Percentiles rank a stretch among this genome's conserved stretches.
Conservation (phyloP, 352 stramenopile genomes). For the Globisporangium ultimum region DNA sequence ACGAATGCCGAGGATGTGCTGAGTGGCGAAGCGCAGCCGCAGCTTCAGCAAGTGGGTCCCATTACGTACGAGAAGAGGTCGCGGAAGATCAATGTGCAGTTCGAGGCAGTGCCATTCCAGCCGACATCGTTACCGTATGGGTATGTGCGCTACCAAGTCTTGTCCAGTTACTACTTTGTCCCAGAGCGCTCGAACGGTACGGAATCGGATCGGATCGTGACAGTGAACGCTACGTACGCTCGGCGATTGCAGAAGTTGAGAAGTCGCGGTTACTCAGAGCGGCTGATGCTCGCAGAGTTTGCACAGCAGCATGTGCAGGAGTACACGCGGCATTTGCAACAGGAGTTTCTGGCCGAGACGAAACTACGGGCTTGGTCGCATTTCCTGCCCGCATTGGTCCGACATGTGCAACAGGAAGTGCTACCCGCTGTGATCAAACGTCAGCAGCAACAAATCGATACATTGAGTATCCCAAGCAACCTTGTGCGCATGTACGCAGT, state of each 20-base stretch:
- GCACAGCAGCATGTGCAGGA: slow-evolving; percentile 43
- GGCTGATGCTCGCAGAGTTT: slow-evolving; percentile 55
- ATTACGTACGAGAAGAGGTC: slow-evolving; percentile 68
- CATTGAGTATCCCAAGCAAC: slow-evolving; percentile 38
- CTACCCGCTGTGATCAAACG: slow-evolving; percentile 34
- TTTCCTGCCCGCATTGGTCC: slow-evolving; percentile 36
- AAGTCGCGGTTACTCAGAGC: slow-evolving; percentile 41
- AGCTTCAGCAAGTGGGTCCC: slow-evolving; percentile 49
- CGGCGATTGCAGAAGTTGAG: slow-evolving; percentile 47
- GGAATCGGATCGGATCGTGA: slow-evolving; percentile 48
- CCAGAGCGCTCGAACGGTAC: slow-evolving; percentile 57
- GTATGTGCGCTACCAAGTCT: slow-evolving; percentile 50
- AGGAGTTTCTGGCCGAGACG: slow-evolving; percentile 51
- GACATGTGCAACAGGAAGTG: slow-evolving; percentile 28
- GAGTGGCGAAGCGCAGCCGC: slow-evolving; percentile 19
- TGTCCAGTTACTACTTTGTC: slow-evolving; percentile 40
- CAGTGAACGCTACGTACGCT: slow-evolving; percentile 58
- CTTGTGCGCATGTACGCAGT: slow-evolving; percentile 50
- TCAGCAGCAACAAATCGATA: slow-evolving; percentile 39
- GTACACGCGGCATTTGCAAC: slow-evolving; percentile 38
- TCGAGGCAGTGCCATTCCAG: slow-evolving; percentile 19
- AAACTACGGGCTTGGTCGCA: slow-evolving; percentile 51
- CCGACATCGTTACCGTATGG: slow-evolving; percentile 19
- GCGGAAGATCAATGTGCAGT: slow-evolving; percentile 50
- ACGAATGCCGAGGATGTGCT: slow-evolving; percentile 51